Evolutionary conservation across 164 flowering plant species (phyloP).

Genomic region (Dillenia turbinata): DNA sequence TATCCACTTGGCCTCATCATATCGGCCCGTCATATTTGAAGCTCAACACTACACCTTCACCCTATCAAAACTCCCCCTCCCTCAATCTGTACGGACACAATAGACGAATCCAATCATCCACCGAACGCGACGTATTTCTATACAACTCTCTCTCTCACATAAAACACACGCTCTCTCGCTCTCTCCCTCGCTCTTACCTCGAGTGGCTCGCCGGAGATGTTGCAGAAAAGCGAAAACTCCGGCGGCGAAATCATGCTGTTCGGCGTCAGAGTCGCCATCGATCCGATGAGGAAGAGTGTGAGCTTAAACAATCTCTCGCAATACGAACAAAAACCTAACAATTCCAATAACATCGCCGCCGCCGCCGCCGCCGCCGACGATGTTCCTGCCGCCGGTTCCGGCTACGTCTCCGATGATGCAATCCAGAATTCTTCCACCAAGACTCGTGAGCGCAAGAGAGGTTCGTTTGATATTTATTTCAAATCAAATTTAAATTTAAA

Average conservation of each 20-base stretch:
- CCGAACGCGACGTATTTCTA: too few species aligned
- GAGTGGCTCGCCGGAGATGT: too few species aligned
- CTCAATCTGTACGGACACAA: too few species aligned
- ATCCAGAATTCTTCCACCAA: conserved; percentile 27
- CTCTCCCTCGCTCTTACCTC: too few species aligned
- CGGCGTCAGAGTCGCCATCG: conserved; percentile 74
- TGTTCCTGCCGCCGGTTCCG: conserved; percentile 31
- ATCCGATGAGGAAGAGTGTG: conserved; percentile 76
- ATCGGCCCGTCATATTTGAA: too few species aligned
- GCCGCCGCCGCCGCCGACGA: conserved; percentile 5
- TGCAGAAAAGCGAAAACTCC: neutral
- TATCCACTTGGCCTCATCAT: too few species aligned
- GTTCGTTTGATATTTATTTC: conserved; percentile 26
- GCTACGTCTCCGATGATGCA: conserved; percentile 57
- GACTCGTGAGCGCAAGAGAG: conserved; percentile 74
- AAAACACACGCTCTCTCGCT: too few species aligned
- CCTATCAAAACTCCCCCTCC: too few species aligned
- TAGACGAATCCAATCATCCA: too few species aligned
- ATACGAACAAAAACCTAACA: conserved; percentile 45
- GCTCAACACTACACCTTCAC: too few species aligned
- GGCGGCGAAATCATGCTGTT: conserved; percentile 75
- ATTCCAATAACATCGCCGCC: conserved; percentile 14
- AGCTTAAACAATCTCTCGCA: conserved; percentile 76
- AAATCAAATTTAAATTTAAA: neutral
- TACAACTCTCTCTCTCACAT: too few species aligned